Conservation (phyloP, 768 basidiomycete genomes). For the Psilocybe sp. region DNA sequence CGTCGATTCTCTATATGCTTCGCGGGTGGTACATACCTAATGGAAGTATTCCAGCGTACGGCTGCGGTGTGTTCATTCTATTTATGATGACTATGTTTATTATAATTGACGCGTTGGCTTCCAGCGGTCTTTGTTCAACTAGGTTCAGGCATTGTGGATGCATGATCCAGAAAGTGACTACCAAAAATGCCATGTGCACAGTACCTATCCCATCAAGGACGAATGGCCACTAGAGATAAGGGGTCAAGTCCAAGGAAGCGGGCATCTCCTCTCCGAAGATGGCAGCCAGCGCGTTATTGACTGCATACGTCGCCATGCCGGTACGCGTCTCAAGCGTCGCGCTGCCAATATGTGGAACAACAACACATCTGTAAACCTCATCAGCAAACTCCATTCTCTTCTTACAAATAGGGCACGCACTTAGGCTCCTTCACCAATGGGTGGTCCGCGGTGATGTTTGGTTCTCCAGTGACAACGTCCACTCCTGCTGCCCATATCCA, state of each 20-base stretch:
- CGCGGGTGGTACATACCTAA: too few relatives aligned
- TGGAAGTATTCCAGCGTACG: too few relatives aligned
- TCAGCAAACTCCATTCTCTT: background rate
- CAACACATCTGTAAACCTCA: constrained; percentile 52
- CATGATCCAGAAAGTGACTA: too few relatives aligned
- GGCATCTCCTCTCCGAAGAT: constrained; percentile 53
- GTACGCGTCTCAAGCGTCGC: constrained; percentile 83
- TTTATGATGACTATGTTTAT: too few relatives aligned
- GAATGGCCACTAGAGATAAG: too few relatives aligned
- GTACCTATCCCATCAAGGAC: too few relatives aligned
- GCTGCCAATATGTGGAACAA: constrained; percentile 90
- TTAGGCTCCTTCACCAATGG: constrained; percentile 76
- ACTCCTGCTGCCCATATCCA: constrained; percentile 92
- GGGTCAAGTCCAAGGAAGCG: constrained; percentile 34
- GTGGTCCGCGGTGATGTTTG: constrained; percentile 68
- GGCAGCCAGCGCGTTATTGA: constrained; percentile 63
- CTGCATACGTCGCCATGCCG: constrained; percentile 79
- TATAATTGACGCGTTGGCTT: too few relatives aligned
- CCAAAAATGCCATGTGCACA: too few relatives aligned
- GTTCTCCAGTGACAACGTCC: constrained; percentile 94
- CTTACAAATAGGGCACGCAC: constrained; percentile 30
- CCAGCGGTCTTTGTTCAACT: too few relatives aligned
- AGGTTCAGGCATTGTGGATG: too few relatives aligned
- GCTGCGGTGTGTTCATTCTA: too few relatives aligned
- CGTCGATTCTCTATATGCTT: too few relatives aligned